Evolutionary conservation across 1,284 basidiomycete species (phyloP).

Genomic region (Sanghuangporus sanghuang): DNA sequence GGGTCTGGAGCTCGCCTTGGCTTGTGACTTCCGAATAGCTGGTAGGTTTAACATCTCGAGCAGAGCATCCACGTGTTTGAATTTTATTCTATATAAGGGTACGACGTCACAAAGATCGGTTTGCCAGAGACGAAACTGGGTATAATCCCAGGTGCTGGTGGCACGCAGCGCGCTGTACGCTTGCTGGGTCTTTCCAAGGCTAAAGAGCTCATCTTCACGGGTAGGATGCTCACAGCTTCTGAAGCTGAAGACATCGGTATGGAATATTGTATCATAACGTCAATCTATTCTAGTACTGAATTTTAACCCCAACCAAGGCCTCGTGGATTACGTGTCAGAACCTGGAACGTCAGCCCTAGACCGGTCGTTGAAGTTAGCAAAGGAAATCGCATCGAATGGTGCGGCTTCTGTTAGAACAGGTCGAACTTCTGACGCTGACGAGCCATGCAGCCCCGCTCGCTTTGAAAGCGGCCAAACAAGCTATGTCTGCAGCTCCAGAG

Average conservation of each 20-base stretch:
- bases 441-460: conserved; percentile 72
- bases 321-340: conserved; percentile 74
- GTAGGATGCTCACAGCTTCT: conserved; percentile 53
- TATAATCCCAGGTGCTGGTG: conserved; percentile 95
- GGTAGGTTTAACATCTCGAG: conserved; percentile 40
- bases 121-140: conserved; percentile 83
- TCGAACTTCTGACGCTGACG: neutral
- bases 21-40: conserved; percentile 86
- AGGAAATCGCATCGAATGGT: conserved; percentile 70
- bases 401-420: conserved; percentile 20
- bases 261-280: conserved; percentile 19
- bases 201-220: conserved; percentile 86
- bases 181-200: conserved; percentile 79
- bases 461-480: conserved; percentile 83
- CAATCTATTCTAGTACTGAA: neutral
- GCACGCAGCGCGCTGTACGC: conserved; percentile 83
- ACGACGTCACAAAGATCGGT: conserved; percentile 70
- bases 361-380: conserved; percentile 58
- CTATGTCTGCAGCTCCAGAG: conserved; percentile 77
- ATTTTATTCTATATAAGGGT: conserved; percentile 34
- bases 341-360: conserved; percentile 57
- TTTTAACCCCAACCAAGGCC: conserved; percentile 39
- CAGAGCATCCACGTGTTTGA: conserved; percentile 3
- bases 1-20: conserved; percentile 81
- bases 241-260: conserved; percentile 78